Conservation (phyloP, 2,329 filamentous ascomycete species). For the Lecanosticta acicola region DNA sequence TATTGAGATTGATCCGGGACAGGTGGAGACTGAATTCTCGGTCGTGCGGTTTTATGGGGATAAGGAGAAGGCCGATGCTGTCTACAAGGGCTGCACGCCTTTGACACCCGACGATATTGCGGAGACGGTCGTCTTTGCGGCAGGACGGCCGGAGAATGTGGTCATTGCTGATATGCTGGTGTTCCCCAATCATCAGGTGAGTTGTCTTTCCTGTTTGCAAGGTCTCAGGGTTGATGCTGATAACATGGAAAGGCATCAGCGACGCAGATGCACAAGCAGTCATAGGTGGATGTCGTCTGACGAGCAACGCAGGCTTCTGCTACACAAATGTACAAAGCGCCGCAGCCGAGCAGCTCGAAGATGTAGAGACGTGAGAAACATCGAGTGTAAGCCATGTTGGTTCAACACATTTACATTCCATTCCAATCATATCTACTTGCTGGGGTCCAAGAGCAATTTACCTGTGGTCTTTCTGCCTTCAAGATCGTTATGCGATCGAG, state of each 20-base stretch:
- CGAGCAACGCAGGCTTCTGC: neutral
- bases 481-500: constrained; percentile 68
- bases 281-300: neutral
- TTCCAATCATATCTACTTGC: constrained; percentile 21
- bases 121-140: constrained; percentile 81
- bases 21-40: constrained; percentile 92
- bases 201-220: constrained; percentile 18
- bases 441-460: constrained; percentile 68
- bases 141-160: constrained; percentile 79
- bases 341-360: neutral
- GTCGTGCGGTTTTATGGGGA: constrained; percentile 84
- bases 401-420: neutral
- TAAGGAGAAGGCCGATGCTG: constrained; percentile 80
- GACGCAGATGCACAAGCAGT: constrained; percentile 2
- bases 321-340: neutral
- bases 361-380: neutral
- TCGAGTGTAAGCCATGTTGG: neutral
- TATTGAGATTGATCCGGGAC: constrained; percentile 85
- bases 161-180: constrained; percentile 82
- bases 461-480: constrained; percentile 78
- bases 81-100: constrained; percentile 79
- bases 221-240: neutral
- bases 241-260: constrained; percentile 1
- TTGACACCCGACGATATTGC: constrained; percentile 87
- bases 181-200: constrained; percentile 84